Evolutionary conservation across 179 eudicot genomes (phyloP).

Genomic region (Carnegiea gigantea): DNA sequence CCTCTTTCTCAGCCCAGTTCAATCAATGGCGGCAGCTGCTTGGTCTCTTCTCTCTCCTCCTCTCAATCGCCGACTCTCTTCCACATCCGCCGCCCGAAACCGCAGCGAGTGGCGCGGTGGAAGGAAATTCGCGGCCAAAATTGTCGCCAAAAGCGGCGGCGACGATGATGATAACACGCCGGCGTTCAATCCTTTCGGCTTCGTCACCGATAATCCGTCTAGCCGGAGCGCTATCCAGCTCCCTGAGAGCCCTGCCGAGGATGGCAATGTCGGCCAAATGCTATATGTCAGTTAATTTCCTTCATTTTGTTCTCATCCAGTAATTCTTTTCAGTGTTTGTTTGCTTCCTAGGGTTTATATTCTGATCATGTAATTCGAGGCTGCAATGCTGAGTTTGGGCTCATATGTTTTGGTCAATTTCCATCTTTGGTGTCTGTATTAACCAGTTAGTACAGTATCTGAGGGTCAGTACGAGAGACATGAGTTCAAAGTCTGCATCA

Average conservation of each 20-base stretch:
- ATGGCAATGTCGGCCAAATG: constrained; percentile 98
- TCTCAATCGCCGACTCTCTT: constrained; percentile 28
- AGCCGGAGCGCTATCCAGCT: constrained; percentile 94
- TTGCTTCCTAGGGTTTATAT: no score
- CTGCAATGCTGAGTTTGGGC: no score
- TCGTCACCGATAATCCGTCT: constrained; percentile 93
- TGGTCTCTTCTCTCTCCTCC: constrained; percentile 46
- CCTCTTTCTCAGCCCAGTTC: neutral
- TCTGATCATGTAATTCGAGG: no score
- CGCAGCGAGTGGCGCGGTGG: constrained; percentile 19
- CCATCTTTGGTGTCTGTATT: no score
- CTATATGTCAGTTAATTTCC: constrained; percentile 48
- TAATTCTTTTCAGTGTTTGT: neutral
- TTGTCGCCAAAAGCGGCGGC: constrained; percentile 37
- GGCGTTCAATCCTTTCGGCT: constrained; percentile 89
- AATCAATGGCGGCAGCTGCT: constrained; percentile 35
- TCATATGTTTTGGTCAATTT: neutral
- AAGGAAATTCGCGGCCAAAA: constrained; percentile 11
- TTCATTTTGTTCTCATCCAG: neutral
- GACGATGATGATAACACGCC: constrained; percentile 33
- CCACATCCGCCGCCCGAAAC: neutral
- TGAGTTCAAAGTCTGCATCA: no score
- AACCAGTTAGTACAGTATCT: no score
- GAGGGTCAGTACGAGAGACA: no score
- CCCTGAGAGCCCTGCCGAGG: constrained; percentile 89